Conservation (phyloP, 495 filamentous ascomycete genomes). For the Glarea lozoyensis region DNA sequence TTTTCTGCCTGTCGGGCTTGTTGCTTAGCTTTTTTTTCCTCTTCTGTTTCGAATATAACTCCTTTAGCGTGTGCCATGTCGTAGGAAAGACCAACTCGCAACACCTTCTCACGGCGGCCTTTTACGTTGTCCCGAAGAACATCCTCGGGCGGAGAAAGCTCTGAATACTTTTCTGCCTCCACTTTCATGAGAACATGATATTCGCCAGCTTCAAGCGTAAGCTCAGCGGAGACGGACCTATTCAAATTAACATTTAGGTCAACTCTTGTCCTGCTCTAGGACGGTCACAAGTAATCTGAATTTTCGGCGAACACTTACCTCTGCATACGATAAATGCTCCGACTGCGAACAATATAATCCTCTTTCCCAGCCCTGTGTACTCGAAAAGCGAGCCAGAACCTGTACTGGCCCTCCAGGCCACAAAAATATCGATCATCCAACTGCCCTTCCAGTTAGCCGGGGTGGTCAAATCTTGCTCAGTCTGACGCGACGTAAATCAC, state of each 20-base stretch:
- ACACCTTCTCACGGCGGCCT: conserved; percentile 65
- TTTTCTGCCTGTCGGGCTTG: conserved; percentile 29
- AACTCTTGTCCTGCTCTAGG: too few species aligned
- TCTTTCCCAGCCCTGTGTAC: conserved; percentile 71
- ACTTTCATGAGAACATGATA: conserved; percentile 77
- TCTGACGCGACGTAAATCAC: too few species aligned
- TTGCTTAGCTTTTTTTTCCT: conserved; percentile 30
- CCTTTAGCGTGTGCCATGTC: conserved; percentile 79
- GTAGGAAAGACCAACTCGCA: conserved; percentile 71
- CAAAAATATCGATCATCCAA: conserved; percentile 79
- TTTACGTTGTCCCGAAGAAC: conserved; percentile 55
- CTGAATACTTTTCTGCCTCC: conserved; percentile 50
- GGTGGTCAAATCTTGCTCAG: too few species aligned
- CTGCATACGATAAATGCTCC: conserved; percentile 44
- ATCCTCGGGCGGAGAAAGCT: conserved; percentile 52
- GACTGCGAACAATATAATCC: conserved; percentile 76
- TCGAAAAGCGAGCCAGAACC: conserved; percentile 70
- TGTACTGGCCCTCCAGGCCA: conserved; percentile 73
- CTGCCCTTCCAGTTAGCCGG: too few species aligned
- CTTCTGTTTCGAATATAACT: conserved; percentile 29
- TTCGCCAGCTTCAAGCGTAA: conserved; percentile 71
- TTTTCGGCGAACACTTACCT: conserved; percentile 80
- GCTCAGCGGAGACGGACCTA: conserved; percentile 73
- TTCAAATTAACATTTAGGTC: conserved; percentile 46
- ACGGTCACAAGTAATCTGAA: too few species aligned